Base-by-base conservation (phyloP, 495 filamentous ascomycete genomes). In the Penicillium ochrochloron region DNA sequence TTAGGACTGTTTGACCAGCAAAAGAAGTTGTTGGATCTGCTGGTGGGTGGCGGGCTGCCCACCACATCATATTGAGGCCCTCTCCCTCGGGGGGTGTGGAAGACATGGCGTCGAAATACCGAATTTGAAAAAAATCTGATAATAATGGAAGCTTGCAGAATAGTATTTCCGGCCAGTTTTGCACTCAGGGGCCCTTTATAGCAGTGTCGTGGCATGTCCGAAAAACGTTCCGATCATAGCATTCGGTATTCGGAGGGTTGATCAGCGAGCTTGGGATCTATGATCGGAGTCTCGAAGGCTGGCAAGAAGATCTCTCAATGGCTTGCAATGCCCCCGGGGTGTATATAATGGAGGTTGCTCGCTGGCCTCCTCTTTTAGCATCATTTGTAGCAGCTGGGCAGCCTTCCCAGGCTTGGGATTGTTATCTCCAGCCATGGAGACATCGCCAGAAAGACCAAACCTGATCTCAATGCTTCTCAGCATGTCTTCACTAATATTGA, bases 1-100 rank as follows among this genome's bases (percentile, higher is more conserved):
- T 64, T 3, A 72, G 60, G 7, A 71, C 63, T 2, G 67, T 67
- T 33, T 69, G 63, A 8, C 57, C 64, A 17, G 61, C 48, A 35
- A 72, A 67, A 15, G 51, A 58, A 14, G 42, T 35, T n/a, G 44
- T 67, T 9, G 67, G 70, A 9, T 64, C 37, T 52, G 60, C 48
- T 44, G 63, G 60, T 35, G 66, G 58, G 55, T 68, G 59, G 21
- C 66, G 57, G 21, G 53, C 55, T 12, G 61, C 56, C 21, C 56
- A 61, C 59, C 59, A 61, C 31, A 60, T 50, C 41, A 60, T 50
- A 11, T 31, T 27, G 19, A 33, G 41, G 10, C 56, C 35, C 1
- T 34, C 57, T 14, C 57, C 57, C 4, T 60, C 57, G 3, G 57
- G 57, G 31, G 57, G 57, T 19, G 57, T 51, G 41, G 27, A 33